Conservation (phyloP, 1,284 basidiomycete species). For the Cerrena zonata region DNA sequence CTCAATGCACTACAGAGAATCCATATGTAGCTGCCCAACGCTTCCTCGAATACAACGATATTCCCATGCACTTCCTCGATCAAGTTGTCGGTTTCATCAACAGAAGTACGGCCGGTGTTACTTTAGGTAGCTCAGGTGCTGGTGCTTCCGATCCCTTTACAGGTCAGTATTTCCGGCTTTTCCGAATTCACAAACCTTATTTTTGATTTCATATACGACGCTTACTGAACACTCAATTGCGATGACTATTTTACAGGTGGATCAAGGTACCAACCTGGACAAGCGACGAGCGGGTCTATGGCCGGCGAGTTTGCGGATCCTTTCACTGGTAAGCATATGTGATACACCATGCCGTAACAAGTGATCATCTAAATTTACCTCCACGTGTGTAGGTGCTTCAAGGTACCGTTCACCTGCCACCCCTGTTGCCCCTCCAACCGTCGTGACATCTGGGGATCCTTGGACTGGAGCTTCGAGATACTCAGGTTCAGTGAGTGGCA, state of each 20-base stretch:
- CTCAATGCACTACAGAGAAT: slow-evolving; percentile 62
- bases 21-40: slow-evolving; percentile 85
- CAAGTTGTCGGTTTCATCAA: slow-evolving; percentile 93
- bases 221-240: too few species aligned
- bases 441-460: slow-evolving; percentile 58
- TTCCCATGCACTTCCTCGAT: slow-evolving; percentile 81
- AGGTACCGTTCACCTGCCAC: slow-evolving; percentile 28
- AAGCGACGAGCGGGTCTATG: slow-evolving; percentile 21
- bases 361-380: too few species aligned
- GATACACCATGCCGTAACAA: too few species aligned
- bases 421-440: slow-evolving; percentile 15
- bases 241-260: slow-evolving; percentile 48
- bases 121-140: slow-evolving; percentile 49
- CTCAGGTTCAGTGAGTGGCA: too few species aligned
- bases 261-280: slow-evolving; percentile 51
- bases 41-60: slow-evolving; percentile 81
- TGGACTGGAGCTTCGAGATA: slow-evolving; percentile 72
- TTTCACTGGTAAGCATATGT: slow-evolving; percentile 30
- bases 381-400: slow-evolving; percentile 34
- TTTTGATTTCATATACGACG: too few species aligned
- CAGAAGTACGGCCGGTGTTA: slow-evolving; percentile 79
- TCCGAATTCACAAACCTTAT: too few species aligned
- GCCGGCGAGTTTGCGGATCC: slow-evolving; percentile 31
- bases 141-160: slow-evolving; percentile 89
- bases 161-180: slow-evolving; percentile 39